Percentiles rank a stretch among this genome's conserved stretches.
Evolutionary conservation across 1,284 basidiomycete genomes (phyloP).

Genomic region (Phlebopus sp.): DNA sequence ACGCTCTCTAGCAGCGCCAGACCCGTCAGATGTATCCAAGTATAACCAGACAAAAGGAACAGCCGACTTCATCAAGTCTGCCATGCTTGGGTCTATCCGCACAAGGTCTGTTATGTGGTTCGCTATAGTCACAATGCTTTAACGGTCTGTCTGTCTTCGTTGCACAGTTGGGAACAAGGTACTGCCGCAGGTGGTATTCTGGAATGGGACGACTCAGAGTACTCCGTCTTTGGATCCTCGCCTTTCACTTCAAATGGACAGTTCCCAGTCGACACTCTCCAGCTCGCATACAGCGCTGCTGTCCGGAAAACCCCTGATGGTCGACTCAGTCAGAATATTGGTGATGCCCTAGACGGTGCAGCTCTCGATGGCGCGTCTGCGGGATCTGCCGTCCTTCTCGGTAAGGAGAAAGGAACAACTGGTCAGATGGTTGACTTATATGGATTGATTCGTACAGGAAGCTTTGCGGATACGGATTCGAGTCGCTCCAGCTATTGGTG

Average conservation of each 20-base stretch:
- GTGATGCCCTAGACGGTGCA: slow-evolving; percentile 29
- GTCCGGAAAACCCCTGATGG: slow-evolving; percentile 29
- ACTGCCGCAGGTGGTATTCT: slow-evolving; percentile 27
- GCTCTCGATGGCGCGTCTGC: slow-evolving; percentile 32
- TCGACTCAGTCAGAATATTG: slow-evolving; percentile 29
- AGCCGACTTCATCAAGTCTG: not conserved
- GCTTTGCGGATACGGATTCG: slow-evolving; percentile 25
- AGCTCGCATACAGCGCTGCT: slow-evolving; percentile 28
- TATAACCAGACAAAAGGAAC: not conserved
- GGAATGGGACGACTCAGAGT: slow-evolving; percentile 28
- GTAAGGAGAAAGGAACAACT: slow-evolving; percentile 7
- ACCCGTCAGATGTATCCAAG: slow-evolving; percentile 2
- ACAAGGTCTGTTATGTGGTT: slow-evolving; percentile 7
- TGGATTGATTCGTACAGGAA: slow-evolving; percentile 11
- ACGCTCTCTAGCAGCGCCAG: not conserved
- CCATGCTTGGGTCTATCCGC: slow-evolving; percentile 11
- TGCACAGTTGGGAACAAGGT: slow-evolving; percentile 32
- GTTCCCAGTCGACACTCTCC: slow-evolving; percentile 22
- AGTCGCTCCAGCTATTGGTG: slow-evolving; percentile 20
- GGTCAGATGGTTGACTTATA: too few relatives aligned
- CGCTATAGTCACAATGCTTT: too few relatives aligned
- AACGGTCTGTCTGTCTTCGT: too few relatives aligned
- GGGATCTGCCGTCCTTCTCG: slow-evolving; percentile 25
- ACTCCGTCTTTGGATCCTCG: slow-evolving; percentile 24
- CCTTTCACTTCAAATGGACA: slow-evolving; percentile 17